Conservation (phyloP, 805 yeast genomes). For the Dipodascus albidus region DNA sequence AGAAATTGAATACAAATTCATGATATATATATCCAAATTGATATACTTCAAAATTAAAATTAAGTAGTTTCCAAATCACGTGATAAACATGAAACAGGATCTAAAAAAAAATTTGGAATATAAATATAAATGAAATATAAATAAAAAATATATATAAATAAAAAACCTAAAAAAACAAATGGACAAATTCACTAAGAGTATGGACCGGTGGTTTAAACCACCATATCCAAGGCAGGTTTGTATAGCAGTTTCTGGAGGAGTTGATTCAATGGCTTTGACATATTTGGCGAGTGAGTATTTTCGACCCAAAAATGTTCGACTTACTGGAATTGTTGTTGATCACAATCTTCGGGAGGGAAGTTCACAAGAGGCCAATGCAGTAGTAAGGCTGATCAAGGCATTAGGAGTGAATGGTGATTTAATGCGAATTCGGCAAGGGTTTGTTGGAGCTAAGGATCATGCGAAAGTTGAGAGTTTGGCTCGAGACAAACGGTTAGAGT, state of each 20-base stretch:
- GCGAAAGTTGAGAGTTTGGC: conserved; percentile 49
- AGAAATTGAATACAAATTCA: no score
- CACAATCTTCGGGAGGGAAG: conserved; percentile 46
- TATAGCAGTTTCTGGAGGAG: conserved; percentile 71
- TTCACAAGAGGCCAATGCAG: conserved; percentile 35
- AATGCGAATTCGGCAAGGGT: conserved; percentile 15
- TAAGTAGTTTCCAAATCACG: no score
- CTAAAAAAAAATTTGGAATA: no score
- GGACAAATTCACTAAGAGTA: not conserved
- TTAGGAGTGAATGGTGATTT: conserved; percentile 27
- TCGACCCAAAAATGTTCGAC: conserved; percentile 17
- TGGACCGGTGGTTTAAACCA: not conserved
- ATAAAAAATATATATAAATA: not conserved
- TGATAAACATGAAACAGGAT: no score
- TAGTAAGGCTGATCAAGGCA: conserved; percentile 19
- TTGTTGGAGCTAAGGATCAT: not conserved
- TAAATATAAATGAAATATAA: conserved; percentile 1
- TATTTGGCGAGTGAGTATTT: conserved; percentile 35
- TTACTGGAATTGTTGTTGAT: conserved; percentile 52
- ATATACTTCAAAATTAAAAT: no score
- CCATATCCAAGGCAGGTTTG: conserved; percentile 27
- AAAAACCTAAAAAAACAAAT: no score
- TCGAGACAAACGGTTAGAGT: conserved; percentile 38
- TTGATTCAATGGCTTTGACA: conserved; percentile 64
- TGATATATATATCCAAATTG: no score